Base-by-base conservation (phyloP, 1,284 basidiomycete genomes). In the Sanghuangporus baumii region DNA sequence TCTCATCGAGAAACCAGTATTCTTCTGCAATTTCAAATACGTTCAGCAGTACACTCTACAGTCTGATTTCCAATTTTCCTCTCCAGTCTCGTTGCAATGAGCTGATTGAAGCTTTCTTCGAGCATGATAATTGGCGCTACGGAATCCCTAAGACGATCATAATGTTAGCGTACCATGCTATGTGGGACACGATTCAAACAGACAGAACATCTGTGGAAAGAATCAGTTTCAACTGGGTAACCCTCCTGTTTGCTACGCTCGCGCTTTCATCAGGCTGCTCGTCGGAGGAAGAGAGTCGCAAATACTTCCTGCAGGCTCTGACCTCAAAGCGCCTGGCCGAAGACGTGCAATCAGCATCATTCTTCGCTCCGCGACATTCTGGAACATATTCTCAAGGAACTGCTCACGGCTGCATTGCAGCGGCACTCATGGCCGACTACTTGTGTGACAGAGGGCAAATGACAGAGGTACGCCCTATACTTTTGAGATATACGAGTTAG, bases 141-240 rank as follows among this genome's bases (percentile, higher is more conserved):
- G 80, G 81, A 6, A 75, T 84, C 20, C 79, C 81, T 4, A 76
- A 81, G 66, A 66, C 71, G 36, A 82, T 81, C 79, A 81, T 83
- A 67, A 72, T 70, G 23, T 65, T 67, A 34, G 71, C 76, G 3
- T 78, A 75, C 59, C 62, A 71, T 18, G 74, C 76, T 55, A 82
- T 82, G 80, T 82, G 78, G 80, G 70, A 67, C 38, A 73, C 81
- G 38, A 73, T 78, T 54, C 72, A 74, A 60, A 65, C 74, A 62
- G 71, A 66, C 71, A 69, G 66, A 41, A 70, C 66, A 61, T 72
- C 66, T 47, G 63, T 69, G 18, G 71, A 77, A 18, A 34, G 62
- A 51, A 73, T 82, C 66, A 83, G 82, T 66, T 74, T 79, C 8
- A 75, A 81, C 67, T 83, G 79, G 80, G 69, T 84, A 3, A 74